These are phyloP conservation scores for Antarctomyces pellizariae DNA, from an alignment of 495 filamentous ascomycete genomes.

Conservation along the genomic window DNA sequence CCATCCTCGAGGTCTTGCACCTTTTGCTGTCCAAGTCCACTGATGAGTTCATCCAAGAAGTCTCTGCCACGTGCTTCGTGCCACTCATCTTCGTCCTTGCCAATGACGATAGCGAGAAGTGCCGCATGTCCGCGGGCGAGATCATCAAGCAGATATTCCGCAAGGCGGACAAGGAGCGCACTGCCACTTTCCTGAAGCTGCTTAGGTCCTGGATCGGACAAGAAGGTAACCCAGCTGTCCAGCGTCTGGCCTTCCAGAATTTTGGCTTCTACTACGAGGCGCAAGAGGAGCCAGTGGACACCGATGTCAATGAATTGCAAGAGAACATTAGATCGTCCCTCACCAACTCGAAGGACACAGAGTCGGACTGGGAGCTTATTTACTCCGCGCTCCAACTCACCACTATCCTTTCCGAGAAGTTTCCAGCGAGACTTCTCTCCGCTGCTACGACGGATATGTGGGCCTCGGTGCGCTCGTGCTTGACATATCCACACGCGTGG, in stretches of 20 bases:
- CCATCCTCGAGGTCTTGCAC: constrained; percentile 75
- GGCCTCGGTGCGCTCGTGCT: constrained; percentile 34
- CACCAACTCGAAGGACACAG: constrained; percentile 22
- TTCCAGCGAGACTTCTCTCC: constrained; percentile 36
- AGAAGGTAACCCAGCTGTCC: constrained; percentile 39
- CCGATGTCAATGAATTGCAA: constrained; percentile 13
- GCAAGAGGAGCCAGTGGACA: constrained; percentile 19
- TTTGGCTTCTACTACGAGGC: constrained; percentile 68
- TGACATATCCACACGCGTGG: constrained; percentile 49
- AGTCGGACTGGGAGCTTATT: constrained; percentile 52
- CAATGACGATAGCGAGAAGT: constrained; percentile 73
- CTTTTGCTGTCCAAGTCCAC: constrained; percentile 61
- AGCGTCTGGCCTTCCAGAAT: constrained; percentile 50
- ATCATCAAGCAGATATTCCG: constrained; percentile 61
- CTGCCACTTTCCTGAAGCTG: constrained; percentile 39
- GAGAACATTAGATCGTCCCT: constrained; percentile 22
- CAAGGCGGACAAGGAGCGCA: constrained; percentile 48
- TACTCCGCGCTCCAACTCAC: constrained; percentile 48
- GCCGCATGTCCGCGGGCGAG: constrained; percentile 59
- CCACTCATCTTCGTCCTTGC: constrained; percentile 64
- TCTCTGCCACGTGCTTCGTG: constrained; percentile 60
- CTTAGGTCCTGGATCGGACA: constrained; percentile 59
- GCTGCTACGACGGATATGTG: constrained; percentile 34
- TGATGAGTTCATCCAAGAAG: constrained; percentile 57
- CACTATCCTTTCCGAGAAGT: constrained; percentile 39